Evolutionary conservation across 2,329 filamentous ascomycete species (phyloP).

Genomic region (Immersiporthe knoxdaviesiana): DNA sequence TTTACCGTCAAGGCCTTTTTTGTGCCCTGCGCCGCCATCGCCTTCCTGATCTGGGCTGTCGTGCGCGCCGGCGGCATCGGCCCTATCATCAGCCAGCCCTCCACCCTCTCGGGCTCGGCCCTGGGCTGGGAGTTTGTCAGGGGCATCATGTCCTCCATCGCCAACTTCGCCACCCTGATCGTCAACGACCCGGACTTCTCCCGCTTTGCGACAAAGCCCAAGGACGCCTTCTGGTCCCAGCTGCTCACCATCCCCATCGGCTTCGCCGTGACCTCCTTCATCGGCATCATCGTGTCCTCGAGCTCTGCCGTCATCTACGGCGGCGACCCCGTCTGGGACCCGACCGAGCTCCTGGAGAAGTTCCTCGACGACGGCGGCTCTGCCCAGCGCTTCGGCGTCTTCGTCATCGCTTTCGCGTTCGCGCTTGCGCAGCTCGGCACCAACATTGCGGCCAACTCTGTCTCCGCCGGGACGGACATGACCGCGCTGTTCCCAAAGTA

Average conservation of each 20-base stretch:
- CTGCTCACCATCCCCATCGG: constrained; percentile 72
- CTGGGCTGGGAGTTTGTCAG: constrained; percentile 83
- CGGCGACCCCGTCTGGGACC: constrained; percentile 71
- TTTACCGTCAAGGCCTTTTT: constrained; percentile 90
- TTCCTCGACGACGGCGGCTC: constrained; percentile 73
- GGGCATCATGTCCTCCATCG: constrained; percentile 86
- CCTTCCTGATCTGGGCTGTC: constrained; percentile 87
- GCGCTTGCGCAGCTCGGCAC: constrained; percentile 82
- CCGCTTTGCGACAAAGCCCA: constrained; percentile 77
- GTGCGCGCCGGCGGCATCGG: constrained; percentile 81
- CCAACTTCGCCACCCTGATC: constrained; percentile 89
- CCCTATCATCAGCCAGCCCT: constrained; percentile 74
- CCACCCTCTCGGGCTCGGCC: constrained; percentile 64
- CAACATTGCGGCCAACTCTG: constrained; percentile 85
- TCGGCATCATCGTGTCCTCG: constrained; percentile 78
- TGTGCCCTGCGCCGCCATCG: constrained; percentile 80
- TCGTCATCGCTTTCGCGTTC: constrained; percentile 72
- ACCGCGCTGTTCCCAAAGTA: constrained; percentile 78
- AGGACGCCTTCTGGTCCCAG: constrained; percentile 80
- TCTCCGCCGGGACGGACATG: constrained; percentile 82
- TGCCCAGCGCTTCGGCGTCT: constrained; percentile 73
- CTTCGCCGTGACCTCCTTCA: constrained; percentile 81
- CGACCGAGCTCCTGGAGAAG: constrained; percentile 65
- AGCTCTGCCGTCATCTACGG: constrained; percentile 70
- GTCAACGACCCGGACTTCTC: constrained; percentile 83